Evolutionary conservation across 768 basidiomycete species (phyloP).

Genomic region (Auricularia sp.): DNA sequence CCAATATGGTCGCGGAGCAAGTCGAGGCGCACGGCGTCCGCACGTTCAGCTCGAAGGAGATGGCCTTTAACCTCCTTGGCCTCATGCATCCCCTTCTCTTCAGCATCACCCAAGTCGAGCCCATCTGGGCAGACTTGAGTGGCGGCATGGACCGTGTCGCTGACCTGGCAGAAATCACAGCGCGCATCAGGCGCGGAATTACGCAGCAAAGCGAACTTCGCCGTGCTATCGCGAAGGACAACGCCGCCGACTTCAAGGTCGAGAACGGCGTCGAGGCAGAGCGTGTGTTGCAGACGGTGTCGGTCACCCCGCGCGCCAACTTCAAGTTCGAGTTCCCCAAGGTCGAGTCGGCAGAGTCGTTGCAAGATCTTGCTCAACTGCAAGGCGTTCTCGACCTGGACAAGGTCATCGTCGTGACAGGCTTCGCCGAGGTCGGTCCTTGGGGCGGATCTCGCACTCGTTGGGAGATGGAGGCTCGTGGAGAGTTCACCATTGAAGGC

Average conservation of each 20-base stretch:
- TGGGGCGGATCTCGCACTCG: conserved; percentile 97
- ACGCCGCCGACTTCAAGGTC: conserved; percentile 89
- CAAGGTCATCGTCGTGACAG: conserved; percentile 91
- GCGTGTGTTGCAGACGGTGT: conserved; percentile 81
- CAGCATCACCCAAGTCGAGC: conserved; percentile 98
- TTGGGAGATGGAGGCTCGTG: conserved; percentile 99
- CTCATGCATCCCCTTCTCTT: conserved; percentile 98
- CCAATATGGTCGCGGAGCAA: conserved; percentile 88
- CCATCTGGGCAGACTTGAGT: conserved; percentile 97
- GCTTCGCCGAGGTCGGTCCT: conserved; percentile 94
- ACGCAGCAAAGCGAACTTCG: conserved; percentile 86
- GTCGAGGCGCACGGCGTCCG: conserved; percentile 88
- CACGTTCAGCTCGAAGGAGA: conserved; percentile 99
- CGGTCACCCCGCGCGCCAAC: conserved; percentile 94
- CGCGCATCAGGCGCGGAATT: conserved; percentile 71
- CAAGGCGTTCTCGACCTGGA: conserved; percentile 90
- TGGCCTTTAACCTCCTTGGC: conserved; percentile 99
- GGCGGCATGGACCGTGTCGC: conserved; percentile 97
- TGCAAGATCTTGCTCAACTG: conserved; percentile 66
- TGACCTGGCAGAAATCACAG: conserved; percentile 86
- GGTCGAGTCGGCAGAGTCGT: conserved; percentile 59
- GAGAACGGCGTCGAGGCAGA: conserved; percentile 87
- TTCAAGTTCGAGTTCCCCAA: conserved; percentile 92
- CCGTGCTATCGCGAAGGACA: conserved; percentile 87
- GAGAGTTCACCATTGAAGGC: conserved; percentile 95